Conservation (phyloP, 2,329 filamentous ascomycete species). For the Cryphonectria nitschkei region DNA sequence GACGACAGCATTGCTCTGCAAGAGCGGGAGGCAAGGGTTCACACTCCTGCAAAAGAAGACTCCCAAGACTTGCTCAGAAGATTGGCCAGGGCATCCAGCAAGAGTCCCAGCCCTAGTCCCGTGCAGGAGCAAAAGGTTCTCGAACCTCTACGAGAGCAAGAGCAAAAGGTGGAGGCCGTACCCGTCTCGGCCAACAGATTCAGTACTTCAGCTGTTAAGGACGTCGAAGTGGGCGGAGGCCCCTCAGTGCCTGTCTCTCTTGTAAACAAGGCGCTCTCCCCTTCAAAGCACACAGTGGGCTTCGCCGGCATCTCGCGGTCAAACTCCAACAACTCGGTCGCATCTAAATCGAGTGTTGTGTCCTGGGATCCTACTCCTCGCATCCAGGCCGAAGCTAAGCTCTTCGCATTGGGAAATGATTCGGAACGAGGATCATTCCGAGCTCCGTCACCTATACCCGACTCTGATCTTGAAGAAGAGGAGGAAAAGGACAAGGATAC, state of each 20-base stretch:
- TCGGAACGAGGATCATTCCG: slow-evolving; percentile 60
- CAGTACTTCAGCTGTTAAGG: slow-evolving; percentile 2
- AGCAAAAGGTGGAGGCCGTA: slow-evolving; percentile 13
- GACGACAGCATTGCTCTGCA: slow-evolving; percentile 25
- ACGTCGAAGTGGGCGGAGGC: slow-evolving; percentile 2
- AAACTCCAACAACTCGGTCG: slow-evolving; percentile 24
- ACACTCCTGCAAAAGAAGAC: slow-evolving; percentile 40
- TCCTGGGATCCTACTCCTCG: slow-evolving; percentile 56
- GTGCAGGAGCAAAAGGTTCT: slow-evolving; percentile 36
- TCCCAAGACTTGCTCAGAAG: slow-evolving; percentile 54
- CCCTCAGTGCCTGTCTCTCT: not conserved
- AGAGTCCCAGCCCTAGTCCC: slow-evolving; percentile 41
- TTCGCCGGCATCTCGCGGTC: slow-evolving; percentile 43
- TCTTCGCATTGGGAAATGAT: slow-evolving; percentile 61
- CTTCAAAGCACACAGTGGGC: slow-evolving; percentile 47
- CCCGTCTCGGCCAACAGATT: slow-evolving; percentile 11
- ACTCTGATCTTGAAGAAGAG: slow-evolving; percentile 31
- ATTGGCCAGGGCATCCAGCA: slow-evolving; percentile 52
- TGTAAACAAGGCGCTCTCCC: slow-evolving; percentile 25
- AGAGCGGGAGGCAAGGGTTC: slow-evolving; percentile 30
- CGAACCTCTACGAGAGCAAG: slow-evolving; percentile 30
- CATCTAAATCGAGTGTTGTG: slow-evolving; percentile 21
- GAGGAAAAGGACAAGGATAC: slow-evolving; percentile 33
- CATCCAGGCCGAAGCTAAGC: slow-evolving; percentile 58
- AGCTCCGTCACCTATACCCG: slow-evolving; percentile 51